Percentiles rank a stretch among this genome's conserved stretches.
Conservation (phyloP, 805 yeast genomes). For the Sugiyamaella marilandica region DNA sequence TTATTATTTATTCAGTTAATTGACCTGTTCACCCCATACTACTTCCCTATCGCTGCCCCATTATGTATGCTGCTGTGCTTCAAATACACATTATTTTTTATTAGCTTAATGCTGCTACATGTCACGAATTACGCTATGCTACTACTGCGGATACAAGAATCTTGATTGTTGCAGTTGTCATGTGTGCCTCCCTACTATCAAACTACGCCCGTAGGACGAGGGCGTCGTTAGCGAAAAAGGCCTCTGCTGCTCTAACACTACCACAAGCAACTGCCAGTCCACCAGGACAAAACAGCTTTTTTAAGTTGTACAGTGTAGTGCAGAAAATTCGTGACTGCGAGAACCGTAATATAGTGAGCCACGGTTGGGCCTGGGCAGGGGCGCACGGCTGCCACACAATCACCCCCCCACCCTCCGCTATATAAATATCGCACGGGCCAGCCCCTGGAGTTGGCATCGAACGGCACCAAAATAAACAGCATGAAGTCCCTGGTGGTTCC, state of each 20-base stretch:
- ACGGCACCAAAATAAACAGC: too few relatives aligned
- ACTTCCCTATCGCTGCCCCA: too few relatives aligned
- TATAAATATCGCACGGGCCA: not conserved
- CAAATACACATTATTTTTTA: too few relatives aligned
- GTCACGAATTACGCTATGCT: too few relatives aligned
- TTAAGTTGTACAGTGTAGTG: too few relatives aligned
- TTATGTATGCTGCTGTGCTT: too few relatives aligned
- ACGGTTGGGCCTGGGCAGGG: not conserved
- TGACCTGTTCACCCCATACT: too few relatives aligned
- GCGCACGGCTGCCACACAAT: not conserved
- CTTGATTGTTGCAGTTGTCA: not conserved
- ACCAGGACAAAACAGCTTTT: too few relatives aligned
- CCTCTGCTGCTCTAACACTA: not conserved
- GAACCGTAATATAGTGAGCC: not conserved
- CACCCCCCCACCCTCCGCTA: not conserved
- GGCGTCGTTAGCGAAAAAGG: constrained; percentile 7
- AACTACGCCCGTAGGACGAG: constrained; percentile 5
- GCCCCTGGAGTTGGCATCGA: not conserved
- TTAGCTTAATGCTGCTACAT: too few relatives aligned
- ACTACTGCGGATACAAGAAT: not conserved
- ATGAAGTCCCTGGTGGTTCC: constrained; percentile 4
- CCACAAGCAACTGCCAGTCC: too few relatives aligned
- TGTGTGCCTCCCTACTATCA: constrained; percentile 7
- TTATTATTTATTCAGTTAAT: too few relatives aligned
- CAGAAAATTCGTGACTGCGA: not conserved